A percentile compares a stretch with the other conserved stretches of the same genome.
Conservation (phyloP, 371 early-diverging fungal species). For the Rhizopus delemar region DNA sequence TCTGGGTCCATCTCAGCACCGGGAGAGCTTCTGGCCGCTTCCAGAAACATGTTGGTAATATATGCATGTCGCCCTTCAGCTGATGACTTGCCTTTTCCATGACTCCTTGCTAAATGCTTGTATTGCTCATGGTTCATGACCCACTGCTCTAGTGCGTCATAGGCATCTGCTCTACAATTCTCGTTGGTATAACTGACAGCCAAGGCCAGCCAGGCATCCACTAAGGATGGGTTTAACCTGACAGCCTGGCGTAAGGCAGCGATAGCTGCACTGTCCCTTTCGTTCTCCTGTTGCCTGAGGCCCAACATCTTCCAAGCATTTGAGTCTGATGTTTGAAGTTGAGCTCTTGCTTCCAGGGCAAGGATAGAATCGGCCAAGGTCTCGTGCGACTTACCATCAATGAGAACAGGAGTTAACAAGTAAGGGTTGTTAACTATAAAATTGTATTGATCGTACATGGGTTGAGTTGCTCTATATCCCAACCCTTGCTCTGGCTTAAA, state of each 20-base stretch:
- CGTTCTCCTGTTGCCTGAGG: constrained; percentile 88
- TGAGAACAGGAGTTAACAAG: constrained; percentile 43
- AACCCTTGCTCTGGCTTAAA: constrained; percentile 38
- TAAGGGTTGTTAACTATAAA: constrained; percentile 85
- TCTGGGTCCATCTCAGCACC: constrained; percentile 79
- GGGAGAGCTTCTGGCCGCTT: constrained; percentile 68
- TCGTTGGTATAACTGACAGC: constrained; percentile 93
- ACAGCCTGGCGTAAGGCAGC: constrained; percentile 79
- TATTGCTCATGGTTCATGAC: constrained; percentile 70
- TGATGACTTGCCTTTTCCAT: constrained; percentile 5
- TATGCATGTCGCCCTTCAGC: constrained; percentile 55
- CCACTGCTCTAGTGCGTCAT: constrained; percentile 86
- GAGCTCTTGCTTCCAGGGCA: constrained; percentile 91
- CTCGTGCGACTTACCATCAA: constrained; percentile 55
- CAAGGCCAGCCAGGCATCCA: constrained; percentile 79
- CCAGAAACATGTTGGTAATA: constrained; percentile 70
- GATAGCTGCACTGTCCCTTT: constrained; percentile 86
- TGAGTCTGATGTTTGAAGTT: constrained; percentile 77
- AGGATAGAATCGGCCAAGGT: constrained; percentile 83
- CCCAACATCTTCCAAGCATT: constrained; percentile 83
- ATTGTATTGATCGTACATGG: constrained; percentile 70
- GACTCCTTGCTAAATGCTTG: constrained; percentile 17
- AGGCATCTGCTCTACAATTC: constrained; percentile 73
- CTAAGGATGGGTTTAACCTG: constrained; percentile 60
- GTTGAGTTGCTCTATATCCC: constrained; percentile 63